Conservation (phyloP, 371 early-diverging fungal genomes). For the Smittium culicis region DNA sequence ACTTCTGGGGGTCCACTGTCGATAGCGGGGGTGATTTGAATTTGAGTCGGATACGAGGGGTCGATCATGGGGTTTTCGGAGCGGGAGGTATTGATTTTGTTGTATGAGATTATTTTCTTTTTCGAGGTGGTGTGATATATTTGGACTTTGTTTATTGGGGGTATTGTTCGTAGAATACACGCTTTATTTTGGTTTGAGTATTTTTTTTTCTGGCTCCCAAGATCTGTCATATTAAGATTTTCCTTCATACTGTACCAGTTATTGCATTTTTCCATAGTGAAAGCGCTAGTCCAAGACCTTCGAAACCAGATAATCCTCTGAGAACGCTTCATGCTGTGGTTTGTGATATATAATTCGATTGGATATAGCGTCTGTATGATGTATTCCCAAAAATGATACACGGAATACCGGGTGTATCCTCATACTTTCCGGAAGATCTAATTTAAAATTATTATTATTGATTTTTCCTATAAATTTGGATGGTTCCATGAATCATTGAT, state of each 20-base stretch:
- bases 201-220: constrained; percentile 10
- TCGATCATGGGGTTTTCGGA: neutral
- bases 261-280: neutral
- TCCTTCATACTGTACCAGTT: constrained; percentile 9
- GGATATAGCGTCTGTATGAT: neutral
- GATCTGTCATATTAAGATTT: neutral
- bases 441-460: constrained; percentile 4
- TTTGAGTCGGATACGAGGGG: neutral
- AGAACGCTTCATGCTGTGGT: constrained; percentile 4
- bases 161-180: neutral
- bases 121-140: neutral
- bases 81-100: neutral
- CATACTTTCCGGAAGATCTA: constrained; percentile 9
- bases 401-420: constrained; percentile 10
- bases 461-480: constrained; percentile 10
- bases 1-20: neutral
- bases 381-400: constrained; percentile 7
- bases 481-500: constrained; percentile 8
- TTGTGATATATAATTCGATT: constrained; percentile 6
- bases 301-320: constrained; percentile 7
- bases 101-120: neutral
- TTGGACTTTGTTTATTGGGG: neutral
- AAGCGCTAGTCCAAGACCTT: constrained; percentile 4
- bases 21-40: neutral
- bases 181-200: neutral